Evolutionary conservation across 225 moss, liverwort and hornwort genomes (phyloP), one percentile per base, ranked within the genome.

Genomic region (Marchantia paleacea): DNA sequence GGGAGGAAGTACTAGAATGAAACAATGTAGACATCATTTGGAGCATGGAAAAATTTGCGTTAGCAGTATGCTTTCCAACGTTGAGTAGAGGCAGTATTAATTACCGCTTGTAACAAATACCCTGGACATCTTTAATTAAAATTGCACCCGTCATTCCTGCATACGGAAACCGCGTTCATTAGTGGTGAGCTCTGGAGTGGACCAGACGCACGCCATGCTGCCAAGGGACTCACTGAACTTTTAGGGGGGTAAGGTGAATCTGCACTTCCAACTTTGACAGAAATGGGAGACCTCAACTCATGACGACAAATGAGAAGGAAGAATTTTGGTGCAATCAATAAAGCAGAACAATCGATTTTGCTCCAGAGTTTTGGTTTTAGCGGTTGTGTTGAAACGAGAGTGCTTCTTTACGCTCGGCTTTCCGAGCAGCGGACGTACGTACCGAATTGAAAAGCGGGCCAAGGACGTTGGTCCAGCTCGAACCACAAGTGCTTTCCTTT

Each of bases 391-490:
- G 20, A 39, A 39, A 39, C 39, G 3, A 58, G 2, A 58, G 15
- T 20, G 57, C 57, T 20, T 58, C 57, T 58, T 58, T 6, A 13
- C 1, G 2, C 57, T 13, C 7, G 13, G 20, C 57, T 13, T 58
- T 58, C 57, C 13, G 20, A 58, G 57, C 13, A 58, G 4, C 1
- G 15, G 7, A 39, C 39, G 39, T 39, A 39, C 29, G 3, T 53
- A 93, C 93, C 93, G 79, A 93, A 91, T 73, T 91, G 91, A 75
- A 93, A 93, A 49, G 87, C 81, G 20, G 91, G 90, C 86, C 88
- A 91, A 29, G 90, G 93, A 20, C 86, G 72, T 51, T 76, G 82
- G 83, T 90, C 85, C 29, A 93, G 88, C 72, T 90, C 80, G 11
- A 91, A 57, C 93, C 93, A 93, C 75, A 93, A 11, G 64, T 91